Evolutionary conservation across 495 filamentous ascomycete genomes (phyloP), one percentile per base, ranked within the genome.

Genomic region (Jackrogersella multiformis): DNA sequence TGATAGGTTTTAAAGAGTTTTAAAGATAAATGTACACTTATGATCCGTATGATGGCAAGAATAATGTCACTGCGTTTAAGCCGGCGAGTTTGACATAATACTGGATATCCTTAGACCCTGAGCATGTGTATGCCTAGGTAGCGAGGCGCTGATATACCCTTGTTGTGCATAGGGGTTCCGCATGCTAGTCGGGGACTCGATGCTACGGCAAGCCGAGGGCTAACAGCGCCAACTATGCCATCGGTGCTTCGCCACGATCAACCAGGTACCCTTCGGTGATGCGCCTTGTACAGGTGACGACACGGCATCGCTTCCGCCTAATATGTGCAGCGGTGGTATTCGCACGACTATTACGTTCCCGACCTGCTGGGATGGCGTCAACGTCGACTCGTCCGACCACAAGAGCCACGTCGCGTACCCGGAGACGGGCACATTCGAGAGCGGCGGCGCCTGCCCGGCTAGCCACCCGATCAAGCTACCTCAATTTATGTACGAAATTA

Each of bases 161-260:
- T 18, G 39, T 20, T 51, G 7, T 15, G 7, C 2, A 26, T 51
- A 72, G 70, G 88, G 86, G 23, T 89, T 92, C 73, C 90, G 90
- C 62, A 93, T 94, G 89, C 66, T 93, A 13, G 83, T 88, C 39
- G 92, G 92, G 35, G 80, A 89, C 70, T 80, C 88, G 0, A 75
- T 66, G 56, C 76, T 83, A 34, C 84, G 85, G 36, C 68, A 69
- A 28, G 76, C 64, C 71, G 48, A 79, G 70, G 36, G 65, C 69
- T 38, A 78, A 69, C 49, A 74, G 73, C 58, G 61, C 26, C 70
- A 71, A 45, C 41, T 80, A 5, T 80, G 77, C 71, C 77, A 80
- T 63, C 71, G 77, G 35, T 80, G 77, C 62, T 71, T 74, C 35
- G 49, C 45, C 41, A 76, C 73, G 16, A 68, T 72, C 35, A 69